These are phyloP conservation scores for Kodamaea arcana DNA, from an alignment of 1,139 yeast genomes.

Conservation along the genomic window DNA sequence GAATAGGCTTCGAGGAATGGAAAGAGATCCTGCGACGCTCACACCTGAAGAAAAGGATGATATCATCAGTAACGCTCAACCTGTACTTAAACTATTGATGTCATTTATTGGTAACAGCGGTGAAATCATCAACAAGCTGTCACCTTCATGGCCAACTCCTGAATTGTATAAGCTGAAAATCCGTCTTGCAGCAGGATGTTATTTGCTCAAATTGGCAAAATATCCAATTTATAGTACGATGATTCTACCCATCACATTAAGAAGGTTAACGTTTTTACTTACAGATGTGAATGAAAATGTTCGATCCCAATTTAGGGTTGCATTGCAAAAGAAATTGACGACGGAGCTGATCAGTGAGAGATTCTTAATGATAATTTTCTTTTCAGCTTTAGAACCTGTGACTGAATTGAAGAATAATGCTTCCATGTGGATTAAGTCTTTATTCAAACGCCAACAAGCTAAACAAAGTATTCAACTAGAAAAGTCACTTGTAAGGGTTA, in stretches of 20 bases:
- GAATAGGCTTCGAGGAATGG: constrained; percentile 55
- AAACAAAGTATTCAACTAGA: constrained; percentile 52
- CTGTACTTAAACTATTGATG: constrained; percentile 62
- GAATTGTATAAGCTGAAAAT: constrained; percentile 53
- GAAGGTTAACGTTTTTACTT: constrained; percentile 53
- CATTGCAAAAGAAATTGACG: constrained; percentile 52
- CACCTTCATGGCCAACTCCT: constrained; percentile 60
- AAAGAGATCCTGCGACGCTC: constrained; percentile 18
- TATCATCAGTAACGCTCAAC: constrained; percentile 43
- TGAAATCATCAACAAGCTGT: constrained; percentile 58
- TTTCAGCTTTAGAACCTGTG: constrained; percentile 74
- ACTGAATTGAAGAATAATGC: constrained; percentile 45
- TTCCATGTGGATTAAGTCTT: constrained; percentile 70
- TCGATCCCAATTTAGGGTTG: constrained; percentile 48
- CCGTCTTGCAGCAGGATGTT: constrained; percentile 65
- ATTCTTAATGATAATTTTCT: constrained; percentile 64
- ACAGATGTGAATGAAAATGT: constrained; percentile 66
- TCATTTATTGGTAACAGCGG: constrained; percentile 76
- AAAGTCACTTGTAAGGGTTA: constrained; percentile 59
- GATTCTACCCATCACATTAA: constrained; percentile 50
- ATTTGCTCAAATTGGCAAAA: constrained; percentile 62
- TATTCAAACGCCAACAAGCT: constrained; percentile 42
- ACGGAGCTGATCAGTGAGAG: constrained; percentile 55
- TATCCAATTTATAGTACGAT: constrained; percentile 48
- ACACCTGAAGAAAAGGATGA: constrained; percentile 24